These are phyloP conservation scores for Cutaneotrichosporon sp. DNA, from an alignment of 1,284 basidiomycete species.

Conservation along the genomic window DNA sequence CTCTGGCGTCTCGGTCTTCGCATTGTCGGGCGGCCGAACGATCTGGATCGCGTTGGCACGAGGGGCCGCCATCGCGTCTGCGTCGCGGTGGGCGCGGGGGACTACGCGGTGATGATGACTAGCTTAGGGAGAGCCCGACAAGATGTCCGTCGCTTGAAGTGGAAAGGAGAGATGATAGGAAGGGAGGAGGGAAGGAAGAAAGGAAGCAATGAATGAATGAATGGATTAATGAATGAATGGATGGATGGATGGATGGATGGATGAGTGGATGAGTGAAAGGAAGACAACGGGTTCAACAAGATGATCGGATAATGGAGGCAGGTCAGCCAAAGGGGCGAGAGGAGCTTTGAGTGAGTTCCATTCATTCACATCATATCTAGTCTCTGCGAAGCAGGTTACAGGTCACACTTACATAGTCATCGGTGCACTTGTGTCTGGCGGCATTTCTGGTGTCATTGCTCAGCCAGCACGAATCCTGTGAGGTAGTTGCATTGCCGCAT, in stretches of 20 bases:
- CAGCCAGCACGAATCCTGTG: background rate
- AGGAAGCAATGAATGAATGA: background rate
- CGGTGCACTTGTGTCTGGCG: background rate
- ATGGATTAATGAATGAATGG: background rate
- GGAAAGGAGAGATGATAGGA: background rate
- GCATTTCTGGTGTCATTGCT: background rate
- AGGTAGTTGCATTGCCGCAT: background rate
- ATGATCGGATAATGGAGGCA: background rate
- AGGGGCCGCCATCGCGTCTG: conserved; percentile 26
- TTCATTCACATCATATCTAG: background rate
- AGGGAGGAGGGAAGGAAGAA: background rate
- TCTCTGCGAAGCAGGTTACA: background rate
- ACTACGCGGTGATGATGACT: background rate
- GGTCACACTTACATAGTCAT: background rate
- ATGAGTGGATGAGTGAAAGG: background rate
- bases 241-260: no score
- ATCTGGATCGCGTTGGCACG: conserved; percentile 62
- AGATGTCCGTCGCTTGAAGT: background rate
- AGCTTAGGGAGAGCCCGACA: background rate
- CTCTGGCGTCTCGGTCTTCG: conserved; percentile 24
- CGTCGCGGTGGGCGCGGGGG: background rate
- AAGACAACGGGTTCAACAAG: background rate
- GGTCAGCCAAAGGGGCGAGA: background rate
- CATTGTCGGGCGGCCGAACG: conserved; percentile 53
- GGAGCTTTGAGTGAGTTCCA: background rate